These are phyloP conservation scores for Tolypocladium nubicola DNA, from an alignment of 2,329 filamentous ascomycete species.

Conservation along the genomic window DNA sequence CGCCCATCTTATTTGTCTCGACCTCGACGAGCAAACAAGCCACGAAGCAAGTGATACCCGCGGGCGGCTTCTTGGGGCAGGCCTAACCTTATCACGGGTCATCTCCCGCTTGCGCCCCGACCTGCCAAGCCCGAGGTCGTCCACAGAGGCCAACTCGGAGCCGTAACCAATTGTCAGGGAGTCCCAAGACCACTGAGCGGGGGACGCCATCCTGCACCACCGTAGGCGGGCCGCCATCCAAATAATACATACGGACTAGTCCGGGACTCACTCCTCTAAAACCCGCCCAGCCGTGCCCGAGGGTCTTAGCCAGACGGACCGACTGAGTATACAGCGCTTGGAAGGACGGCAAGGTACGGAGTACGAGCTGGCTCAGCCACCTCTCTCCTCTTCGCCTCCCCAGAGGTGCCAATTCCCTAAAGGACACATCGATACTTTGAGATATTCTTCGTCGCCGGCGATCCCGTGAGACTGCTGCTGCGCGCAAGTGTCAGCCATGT, in stretches of 20 bases:
- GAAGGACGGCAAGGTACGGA: background rate
- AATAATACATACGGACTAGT: background rate
- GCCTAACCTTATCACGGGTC: slow-evolving; percentile 3
- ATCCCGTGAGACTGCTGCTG: background rate
- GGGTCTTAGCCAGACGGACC: background rate
- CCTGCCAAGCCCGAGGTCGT: background rate
- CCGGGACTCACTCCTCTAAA: background rate
- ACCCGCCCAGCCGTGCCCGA: background rate
- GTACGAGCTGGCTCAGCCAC: background rate
- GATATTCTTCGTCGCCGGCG: background rate
- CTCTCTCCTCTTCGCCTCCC: background rate
- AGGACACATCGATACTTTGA: background rate
- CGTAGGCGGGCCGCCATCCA: background rate
- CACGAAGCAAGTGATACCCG: background rate
- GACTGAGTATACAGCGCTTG: background rate
- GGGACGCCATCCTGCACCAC: background rate
- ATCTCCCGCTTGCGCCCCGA: slow-evolving; percentile 1
- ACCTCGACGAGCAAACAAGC: background rate
- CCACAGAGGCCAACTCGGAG: background rate
- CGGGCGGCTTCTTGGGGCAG: background rate
- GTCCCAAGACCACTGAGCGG: background rate
- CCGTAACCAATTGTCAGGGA: background rate
- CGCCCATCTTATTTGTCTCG: background rate
- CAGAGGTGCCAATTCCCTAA: background rate
- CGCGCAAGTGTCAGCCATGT: slow-evolving; percentile 31